These are phyloP conservation scores for Hortiboletus campestris DNA, from an alignment of 768 basidiomycete genomes.

Conservation along the genomic window DNA sequence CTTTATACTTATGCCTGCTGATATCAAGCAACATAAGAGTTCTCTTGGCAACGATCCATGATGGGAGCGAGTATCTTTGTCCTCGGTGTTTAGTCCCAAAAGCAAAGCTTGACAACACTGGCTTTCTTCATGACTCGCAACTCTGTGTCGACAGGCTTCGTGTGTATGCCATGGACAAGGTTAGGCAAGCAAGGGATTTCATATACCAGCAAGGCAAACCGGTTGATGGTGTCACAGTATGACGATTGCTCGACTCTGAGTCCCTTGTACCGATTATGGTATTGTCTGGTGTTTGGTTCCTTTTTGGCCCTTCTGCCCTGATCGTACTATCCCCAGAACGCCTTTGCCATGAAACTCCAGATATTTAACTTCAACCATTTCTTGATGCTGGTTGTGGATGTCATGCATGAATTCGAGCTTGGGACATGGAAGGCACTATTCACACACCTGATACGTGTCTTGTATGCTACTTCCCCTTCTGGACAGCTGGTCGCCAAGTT, in stretches of 20 bases:
- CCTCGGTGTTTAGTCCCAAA: not conserved
- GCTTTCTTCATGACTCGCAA: conserved; percentile 14
- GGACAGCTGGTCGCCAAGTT: conserved; percentile 16
- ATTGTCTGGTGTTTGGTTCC: not conserved
- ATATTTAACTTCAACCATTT: conserved; percentile 22
- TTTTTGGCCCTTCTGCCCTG: not conserved
- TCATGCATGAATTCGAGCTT: conserved; percentile 41
- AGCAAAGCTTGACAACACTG: not conserved
- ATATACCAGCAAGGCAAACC: not conserved
- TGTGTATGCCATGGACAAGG: not conserved
- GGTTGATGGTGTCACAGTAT: not conserved
- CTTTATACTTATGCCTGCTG: not conserved
- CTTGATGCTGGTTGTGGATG: conserved; percentile 31
- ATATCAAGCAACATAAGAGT: not conserved
- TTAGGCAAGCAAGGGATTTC: not conserved
- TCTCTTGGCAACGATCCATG: not conserved
- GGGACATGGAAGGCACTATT: conserved; percentile 39
- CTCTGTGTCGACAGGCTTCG: not conserved
- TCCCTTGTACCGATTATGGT: not conserved
- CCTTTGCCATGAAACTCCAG: conserved; percentile 27
- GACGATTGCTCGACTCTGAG: not conserved
- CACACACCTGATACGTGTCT: conserved; percentile 34
- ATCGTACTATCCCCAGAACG: conserved; percentile 25
- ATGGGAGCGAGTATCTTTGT: not conserved
- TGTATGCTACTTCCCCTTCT: conserved; percentile 10